These are phyloP conservation scores for Sclerotinia trifoliorum DNA, from an alignment of 2,329 filamentous ascomycete species.

Conservation along the genomic window DNA sequence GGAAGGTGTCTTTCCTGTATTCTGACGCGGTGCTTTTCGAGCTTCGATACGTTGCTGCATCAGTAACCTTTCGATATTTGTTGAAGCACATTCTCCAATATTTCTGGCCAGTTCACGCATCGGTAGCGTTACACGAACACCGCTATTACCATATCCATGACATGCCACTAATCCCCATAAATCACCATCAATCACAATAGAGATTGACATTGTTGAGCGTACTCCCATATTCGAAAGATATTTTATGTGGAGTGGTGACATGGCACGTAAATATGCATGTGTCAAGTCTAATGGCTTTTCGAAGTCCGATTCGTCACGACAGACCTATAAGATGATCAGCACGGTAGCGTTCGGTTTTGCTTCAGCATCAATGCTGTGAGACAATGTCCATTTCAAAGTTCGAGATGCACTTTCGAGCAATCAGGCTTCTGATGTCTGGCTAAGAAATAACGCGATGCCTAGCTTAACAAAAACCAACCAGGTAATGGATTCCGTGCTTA, in stretches of 20 bases:
- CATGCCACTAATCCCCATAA: slow-evolving; percentile 88
- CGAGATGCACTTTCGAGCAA: background rate
- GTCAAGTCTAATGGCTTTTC: slow-evolving; percentile 71
- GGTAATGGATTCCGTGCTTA: slow-evolving; percentile 19
- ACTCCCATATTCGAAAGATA: slow-evolving; percentile 88
- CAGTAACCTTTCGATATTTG: slow-evolving; percentile 28
- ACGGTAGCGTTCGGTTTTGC: background rate
- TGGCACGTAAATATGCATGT: slow-evolving; percentile 75
- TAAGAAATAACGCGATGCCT: background rate
- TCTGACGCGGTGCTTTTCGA: slow-evolving; percentile 24
- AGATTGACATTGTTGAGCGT: slow-evolving; percentile 90
- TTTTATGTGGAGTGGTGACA: slow-evolving; percentile 87
- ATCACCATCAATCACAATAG: slow-evolving; percentile 80
- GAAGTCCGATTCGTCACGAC: slow-evolving; percentile 70
- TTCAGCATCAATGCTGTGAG: background rate
- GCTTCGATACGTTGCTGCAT: slow-evolving; percentile 25
- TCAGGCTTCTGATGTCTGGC: background rate
- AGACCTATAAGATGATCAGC: slow-evolving; percentile 52
- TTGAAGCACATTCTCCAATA: slow-evolving; percentile 52
- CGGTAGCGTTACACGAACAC: slow-evolving; percentile 45
- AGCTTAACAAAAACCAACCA: background rate
- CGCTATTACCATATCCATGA: slow-evolving; percentile 72
- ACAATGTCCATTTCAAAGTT: background rate
- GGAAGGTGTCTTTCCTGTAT: slow-evolving; percentile 25
- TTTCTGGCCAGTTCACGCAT: slow-evolving; percentile 76